phyloP scores from a whole-genome alignment of 495 filamentous ascomycete genomes.

The Letharia columbiana region DNA sequence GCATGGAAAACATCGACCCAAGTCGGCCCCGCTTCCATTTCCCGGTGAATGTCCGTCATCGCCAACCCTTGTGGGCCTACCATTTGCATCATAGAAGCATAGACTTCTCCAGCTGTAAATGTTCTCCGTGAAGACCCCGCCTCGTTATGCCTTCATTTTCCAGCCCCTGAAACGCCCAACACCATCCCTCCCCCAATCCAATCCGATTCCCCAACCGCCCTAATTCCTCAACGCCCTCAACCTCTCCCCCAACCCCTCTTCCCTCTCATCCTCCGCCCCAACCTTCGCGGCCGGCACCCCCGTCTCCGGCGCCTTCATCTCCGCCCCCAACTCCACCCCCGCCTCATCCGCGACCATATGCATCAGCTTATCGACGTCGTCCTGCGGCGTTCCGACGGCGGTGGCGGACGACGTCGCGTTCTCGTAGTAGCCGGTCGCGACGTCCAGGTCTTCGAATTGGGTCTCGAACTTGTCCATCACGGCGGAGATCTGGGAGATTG shows the following conservation, averaged over 20 bases:
- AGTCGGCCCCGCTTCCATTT: no score
- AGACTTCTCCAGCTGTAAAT: neutral
- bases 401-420: conserved; percentile 70
- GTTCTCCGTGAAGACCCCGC: neutral
- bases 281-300: conserved; percentile 28
- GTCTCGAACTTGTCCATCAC: conserved; percentile 71
- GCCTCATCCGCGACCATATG: conserved; percentile 76
- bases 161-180: conserved; percentile 9
- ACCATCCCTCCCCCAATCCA: neutral
- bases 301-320: conserved; percentile 47
- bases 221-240: conserved; percentile 42
- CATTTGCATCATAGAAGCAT: neutral
- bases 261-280: conserved; percentile 37
- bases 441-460: conserved; percentile 79
- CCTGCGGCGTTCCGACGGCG: conserved; percentile 67
- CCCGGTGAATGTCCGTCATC: neutral
- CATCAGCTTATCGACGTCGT: conserved; percentile 73
- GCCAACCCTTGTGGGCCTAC: neutral
- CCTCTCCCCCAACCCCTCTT: conserved; percentile 39
- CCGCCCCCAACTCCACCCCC: conserved; percentile 62
- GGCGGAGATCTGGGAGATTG: conserved; percentile 40
- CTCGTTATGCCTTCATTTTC: neutral
- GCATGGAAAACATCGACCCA: neutral
- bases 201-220: neutral
- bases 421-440: conserved; percentile 74